These are phyloP conservation scores for Chytridium lagenaria DNA, from an alignment of 371 early-diverging fungal genomes.

Conservation along the genomic window DNA sequence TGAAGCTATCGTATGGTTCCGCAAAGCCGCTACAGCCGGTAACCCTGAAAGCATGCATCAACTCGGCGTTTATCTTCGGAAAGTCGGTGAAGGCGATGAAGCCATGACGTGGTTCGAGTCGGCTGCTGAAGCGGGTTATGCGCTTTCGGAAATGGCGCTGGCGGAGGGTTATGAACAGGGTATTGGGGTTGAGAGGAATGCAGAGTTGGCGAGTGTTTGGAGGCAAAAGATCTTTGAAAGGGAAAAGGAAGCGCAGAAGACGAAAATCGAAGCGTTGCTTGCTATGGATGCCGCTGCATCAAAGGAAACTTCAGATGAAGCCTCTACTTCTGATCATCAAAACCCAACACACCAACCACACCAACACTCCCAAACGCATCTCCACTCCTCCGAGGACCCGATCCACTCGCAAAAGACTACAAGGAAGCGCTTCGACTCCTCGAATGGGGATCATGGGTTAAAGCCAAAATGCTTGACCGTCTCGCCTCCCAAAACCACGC, in stretches of 20 bases:
- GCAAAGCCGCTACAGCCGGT: slow-evolving; percentile 64
- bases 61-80: slow-evolving; percentile 76
- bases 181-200: slow-evolving; percentile 10
- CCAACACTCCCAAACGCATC: neutral
- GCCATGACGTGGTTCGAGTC: neutral
- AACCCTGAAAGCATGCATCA: slow-evolving; percentile 79
- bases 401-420: neutral
- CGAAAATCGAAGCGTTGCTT: neutral
- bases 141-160: neutral
- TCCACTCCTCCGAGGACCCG: neutral
- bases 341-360: neutral
- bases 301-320: neutral
- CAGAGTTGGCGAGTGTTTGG: neutral
- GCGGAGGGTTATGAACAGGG: slow-evolving; percentile 17
- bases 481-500: slow-evolving; percentile 5
- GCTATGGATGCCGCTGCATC: neutral
- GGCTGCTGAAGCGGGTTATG: slow-evolving; percentile 7
- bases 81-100: neutral
- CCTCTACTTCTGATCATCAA: neutral
- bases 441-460: slow-evolving; percentile 17
- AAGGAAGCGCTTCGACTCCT: slow-evolving; percentile 7
- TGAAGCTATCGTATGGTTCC: slow-evolving; percentile 54
- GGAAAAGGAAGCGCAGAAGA: neutral
- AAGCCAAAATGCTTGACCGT: slow-evolving; percentile 8
- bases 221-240: slow-evolving; percentile 12